These are phyloP conservation scores for Amoebophrya sp. DNA, from an alignment of 169 alveolate genomes.

Conservation along the genomic window DNA sequence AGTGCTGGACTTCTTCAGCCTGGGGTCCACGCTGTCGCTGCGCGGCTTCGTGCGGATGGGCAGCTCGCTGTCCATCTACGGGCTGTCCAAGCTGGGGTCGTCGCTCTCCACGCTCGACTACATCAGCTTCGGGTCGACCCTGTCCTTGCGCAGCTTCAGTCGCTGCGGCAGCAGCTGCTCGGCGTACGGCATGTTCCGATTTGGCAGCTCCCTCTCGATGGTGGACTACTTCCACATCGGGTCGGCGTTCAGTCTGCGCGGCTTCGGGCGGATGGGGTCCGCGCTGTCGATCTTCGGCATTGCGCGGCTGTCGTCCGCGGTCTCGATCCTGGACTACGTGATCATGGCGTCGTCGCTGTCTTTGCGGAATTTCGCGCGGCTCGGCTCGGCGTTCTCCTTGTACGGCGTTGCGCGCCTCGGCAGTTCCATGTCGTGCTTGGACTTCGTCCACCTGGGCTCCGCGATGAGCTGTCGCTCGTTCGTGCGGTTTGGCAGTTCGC, in stretches of 20 bases:
- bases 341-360: no score
- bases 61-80: background rate
- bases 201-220: background rate
- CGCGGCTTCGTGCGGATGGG: slow-evolving; percentile 11
- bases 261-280: background rate
- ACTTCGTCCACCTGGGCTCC: no score
- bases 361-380: no score
- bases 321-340: no score
- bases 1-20: slow-evolving; percentile 3
- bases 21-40: background rate
- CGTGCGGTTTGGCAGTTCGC: background rate
- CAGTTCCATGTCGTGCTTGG: no score
- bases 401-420: no score
- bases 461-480: no score
- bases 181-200: slow-evolving; percentile 7
- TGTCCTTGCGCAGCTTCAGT: background rate
- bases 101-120: background rate
- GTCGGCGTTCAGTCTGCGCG: background rate
- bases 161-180: background rate
- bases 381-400: no score
- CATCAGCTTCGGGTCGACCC: background rate
- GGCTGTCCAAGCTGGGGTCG: background rate
- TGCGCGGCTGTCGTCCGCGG: background rate
- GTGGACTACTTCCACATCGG: background rate
- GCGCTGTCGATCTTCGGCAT: background rate